Evolutionary conservation across 176 grass and related monocot species (phyloP).

Genomic region (Phoenix roebelenii): DNA sequence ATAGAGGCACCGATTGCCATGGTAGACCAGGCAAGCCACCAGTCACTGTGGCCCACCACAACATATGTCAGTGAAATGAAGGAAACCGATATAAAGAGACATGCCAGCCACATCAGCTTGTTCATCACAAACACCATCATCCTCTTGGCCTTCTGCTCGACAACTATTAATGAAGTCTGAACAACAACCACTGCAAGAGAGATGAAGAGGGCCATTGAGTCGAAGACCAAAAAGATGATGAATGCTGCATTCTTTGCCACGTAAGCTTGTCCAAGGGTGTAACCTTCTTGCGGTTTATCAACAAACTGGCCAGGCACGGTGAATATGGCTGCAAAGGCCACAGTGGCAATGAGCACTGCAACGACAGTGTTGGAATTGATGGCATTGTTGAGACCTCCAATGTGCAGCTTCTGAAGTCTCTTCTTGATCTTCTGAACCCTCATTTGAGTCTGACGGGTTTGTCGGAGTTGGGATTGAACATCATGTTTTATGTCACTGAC

Average conservation of each 20-base stretch:
- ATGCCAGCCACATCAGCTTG: constrained; percentile 95
- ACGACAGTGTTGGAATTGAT: constrained; percentile 95
- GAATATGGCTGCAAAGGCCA: constrained; percentile 93
- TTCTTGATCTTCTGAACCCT: constrained; percentile 81
- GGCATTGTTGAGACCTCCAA: constrained; percentile 86
- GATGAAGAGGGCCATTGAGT: constrained; percentile 82
- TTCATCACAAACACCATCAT: constrained; percentile 98
- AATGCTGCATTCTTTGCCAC: constrained; percentile 62
- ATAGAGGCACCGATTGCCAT: constrained; percentile 71
- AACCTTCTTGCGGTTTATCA: neutral
- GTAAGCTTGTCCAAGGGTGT: constrained; percentile 60
- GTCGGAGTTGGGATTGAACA: constrained; percentile 77
- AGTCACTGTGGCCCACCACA: constrained; percentile 49
- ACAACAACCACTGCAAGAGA: constrained; percentile 77
- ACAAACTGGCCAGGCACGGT: constrained; percentile 71
- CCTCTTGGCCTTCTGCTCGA: constrained; percentile 88
- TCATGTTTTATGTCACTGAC: constrained; percentile 91
- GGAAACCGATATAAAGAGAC: constrained; percentile 71
- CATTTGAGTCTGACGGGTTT: constrained; percentile 83
- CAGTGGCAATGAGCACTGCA: constrained; percentile 87
- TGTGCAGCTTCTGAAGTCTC: constrained; percentile 74
- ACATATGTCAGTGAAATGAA: constrained; percentile 90
- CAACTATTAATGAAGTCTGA: constrained; percentile 88
- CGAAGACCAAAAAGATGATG: constrained; percentile 79
- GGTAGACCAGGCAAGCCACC: constrained; percentile 88